These are phyloP conservation scores for Barnettozyma salicaria DNA, from an alignment of 805 yeast genomes.

Conservation along the genomic window DNA sequence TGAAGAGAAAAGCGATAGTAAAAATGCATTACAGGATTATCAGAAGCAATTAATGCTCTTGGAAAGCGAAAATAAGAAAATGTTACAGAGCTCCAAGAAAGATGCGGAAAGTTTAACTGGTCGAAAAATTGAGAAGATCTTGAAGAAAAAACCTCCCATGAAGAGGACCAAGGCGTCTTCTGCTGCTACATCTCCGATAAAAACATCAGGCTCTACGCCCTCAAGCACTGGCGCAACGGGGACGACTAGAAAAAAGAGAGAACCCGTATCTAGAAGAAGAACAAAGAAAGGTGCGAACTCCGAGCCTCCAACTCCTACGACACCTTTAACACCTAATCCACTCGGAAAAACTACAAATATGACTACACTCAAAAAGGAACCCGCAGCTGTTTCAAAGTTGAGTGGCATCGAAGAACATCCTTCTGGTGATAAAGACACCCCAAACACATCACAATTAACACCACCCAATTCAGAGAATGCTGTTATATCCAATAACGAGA, in stretches of 20 bases:
- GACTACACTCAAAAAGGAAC: constrained; percentile 9
- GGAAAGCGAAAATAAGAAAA: constrained; percentile 70
- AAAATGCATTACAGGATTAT: constrained; percentile 65
- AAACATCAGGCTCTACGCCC: constrained; percentile 6
- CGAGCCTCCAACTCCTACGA: constrained; percentile 39
- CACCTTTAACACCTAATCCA: constrained; percentile 33
- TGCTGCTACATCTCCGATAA: constrained; percentile 11
- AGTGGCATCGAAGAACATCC: constrained; percentile 12
- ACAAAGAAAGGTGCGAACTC: constrained; percentile 22
- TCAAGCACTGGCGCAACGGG: not conserved
- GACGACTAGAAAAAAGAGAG: constrained; percentile 21
- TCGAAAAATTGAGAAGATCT: constrained; percentile 5
- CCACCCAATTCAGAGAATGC: constrained; percentile 28
- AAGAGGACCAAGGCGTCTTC: constrained; percentile 12
- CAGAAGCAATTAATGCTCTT: constrained; percentile 71
- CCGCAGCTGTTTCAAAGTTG: constrained; percentile 14
- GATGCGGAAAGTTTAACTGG: constrained; percentile 14
- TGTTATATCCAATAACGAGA: constrained; percentile 7
- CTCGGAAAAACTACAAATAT: constrained; percentile 7
- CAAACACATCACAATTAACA: constrained; percentile 23
- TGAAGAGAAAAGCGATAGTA: too few relatives aligned
- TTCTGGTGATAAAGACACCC: constrained; percentile 10
- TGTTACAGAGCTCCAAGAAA: constrained; percentile 48
- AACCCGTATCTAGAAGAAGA: constrained; percentile 18
- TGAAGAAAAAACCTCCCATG: constrained; percentile 25